Conservation (phyloP, 2,329 filamentous ascomycete species). For the Diaporthe helianthi region DNA sequence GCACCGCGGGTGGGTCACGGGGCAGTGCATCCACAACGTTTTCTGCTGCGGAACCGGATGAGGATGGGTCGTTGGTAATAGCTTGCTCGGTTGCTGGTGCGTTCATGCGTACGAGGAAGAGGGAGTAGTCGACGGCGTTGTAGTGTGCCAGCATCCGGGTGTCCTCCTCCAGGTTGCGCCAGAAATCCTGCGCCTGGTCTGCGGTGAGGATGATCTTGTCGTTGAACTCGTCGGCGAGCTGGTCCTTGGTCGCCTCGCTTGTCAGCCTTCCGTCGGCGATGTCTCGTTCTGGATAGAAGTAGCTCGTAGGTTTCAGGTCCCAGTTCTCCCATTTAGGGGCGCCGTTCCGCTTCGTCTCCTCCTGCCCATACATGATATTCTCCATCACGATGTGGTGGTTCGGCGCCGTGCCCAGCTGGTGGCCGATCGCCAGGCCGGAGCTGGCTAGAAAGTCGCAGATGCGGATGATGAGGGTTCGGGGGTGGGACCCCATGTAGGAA, state of each 20-base stretch:
- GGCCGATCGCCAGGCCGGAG: slow-evolving; percentile 63
- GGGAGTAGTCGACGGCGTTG: slow-evolving; percentile 77
- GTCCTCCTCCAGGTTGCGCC: slow-evolving; percentile 63
- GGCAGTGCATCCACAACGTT: slow-evolving; percentile 39
- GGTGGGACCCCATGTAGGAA: slow-evolving; percentile 66
- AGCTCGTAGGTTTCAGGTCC: slow-evolving; percentile 76
- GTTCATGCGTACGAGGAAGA: slow-evolving; percentile 68
- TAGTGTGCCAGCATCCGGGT: slow-evolving; percentile 66
- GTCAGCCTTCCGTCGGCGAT: slow-evolving; percentile 69
- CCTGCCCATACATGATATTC: slow-evolving; percentile 71
- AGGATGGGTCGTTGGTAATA: slow-evolving; percentile 35
- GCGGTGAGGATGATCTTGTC: slow-evolving; percentile 67
- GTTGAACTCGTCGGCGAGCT: slow-evolving; percentile 71
- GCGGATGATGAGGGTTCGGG: slow-evolving; percentile 69
- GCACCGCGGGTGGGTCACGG: slow-evolving; percentile 44
- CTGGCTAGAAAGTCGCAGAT: slow-evolving; percentile 74
- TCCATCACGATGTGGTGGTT: slow-evolving; percentile 82
- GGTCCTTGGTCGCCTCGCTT: slow-evolving; percentile 69
- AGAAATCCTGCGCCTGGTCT: slow-evolving; percentile 62
- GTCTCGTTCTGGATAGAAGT: slow-evolving; percentile 79
- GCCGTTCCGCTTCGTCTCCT: slow-evolving; percentile 45
- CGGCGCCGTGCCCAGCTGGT: slow-evolving; percentile 65
- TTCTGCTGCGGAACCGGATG: slow-evolving; percentile 33
- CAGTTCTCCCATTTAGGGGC: slow-evolving; percentile 69
- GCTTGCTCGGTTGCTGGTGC: slow-evolving; percentile 26